These are phyloP conservation scores for Hypoxylon sp. DNA, from an alignment of 2,329 filamentous ascomycete genomes.

Conservation along the genomic window DNA sequence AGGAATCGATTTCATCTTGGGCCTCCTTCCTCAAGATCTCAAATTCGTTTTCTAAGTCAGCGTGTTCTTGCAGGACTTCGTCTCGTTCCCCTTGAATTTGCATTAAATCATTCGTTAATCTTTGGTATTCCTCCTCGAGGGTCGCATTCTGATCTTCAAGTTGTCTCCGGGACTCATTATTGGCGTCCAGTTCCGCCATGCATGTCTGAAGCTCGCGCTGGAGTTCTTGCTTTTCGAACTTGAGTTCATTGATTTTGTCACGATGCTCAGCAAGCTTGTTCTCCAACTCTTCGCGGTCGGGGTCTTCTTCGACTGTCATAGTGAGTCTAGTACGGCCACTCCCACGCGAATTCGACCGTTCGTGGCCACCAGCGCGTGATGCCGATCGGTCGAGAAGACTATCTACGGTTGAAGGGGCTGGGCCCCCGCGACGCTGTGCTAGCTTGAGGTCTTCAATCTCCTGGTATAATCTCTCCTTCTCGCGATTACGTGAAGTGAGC, in stretches of 20 bases:
- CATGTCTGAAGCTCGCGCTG: slow-evolving; percentile 85
- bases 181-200: slow-evolving; percentile 82
- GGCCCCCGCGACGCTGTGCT: slow-evolving; percentile 79
- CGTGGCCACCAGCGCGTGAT: slow-evolving; percentile 79
- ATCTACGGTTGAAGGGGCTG: slow-evolving; percentile 78
- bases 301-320: slow-evolving; percentile 77
- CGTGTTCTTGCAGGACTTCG: slow-evolving; percentile 79
- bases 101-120: slow-evolving; percentile 83
- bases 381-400: slow-evolving; percentile 96
- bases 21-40: slow-evolving; percentile 73
- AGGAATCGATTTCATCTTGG: slow-evolving; percentile 74
- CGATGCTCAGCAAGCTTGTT: slow-evolving; percentile 85
- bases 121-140: slow-evolving; percentile 85
- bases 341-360: slow-evolving; percentile 79
- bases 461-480: slow-evolving; percentile 94
- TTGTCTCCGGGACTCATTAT: slow-evolving; percentile 74
- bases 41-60: slow-evolving; percentile 72
- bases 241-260: slow-evolving; percentile 87
- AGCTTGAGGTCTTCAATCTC: slow-evolving; percentile 98
- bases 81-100: slow-evolving; percentile 87
- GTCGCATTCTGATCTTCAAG: slow-evolving; percentile 71
- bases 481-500: slow-evolving; percentile 94
- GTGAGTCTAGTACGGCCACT: slow-evolving; percentile 79
- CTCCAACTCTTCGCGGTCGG: slow-evolving; percentile 88
- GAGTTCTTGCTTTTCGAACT: slow-evolving; percentile 90